A percentile compares a stretch with the other conserved stretches of the same genome.
Conservation (phyloP, 129 eudicot genomes). For the Flaveria ramosissima region DNA sequence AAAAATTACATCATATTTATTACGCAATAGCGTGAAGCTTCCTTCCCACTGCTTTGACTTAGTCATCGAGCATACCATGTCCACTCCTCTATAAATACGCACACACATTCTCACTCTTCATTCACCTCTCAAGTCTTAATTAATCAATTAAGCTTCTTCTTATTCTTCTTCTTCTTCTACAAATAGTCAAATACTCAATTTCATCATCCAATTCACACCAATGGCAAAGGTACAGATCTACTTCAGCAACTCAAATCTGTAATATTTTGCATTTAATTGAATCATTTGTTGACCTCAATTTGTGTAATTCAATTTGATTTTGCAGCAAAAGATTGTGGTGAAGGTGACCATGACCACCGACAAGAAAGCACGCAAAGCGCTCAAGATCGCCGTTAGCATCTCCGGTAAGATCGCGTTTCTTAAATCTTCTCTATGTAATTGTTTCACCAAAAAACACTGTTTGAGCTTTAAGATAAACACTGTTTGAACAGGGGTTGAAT, state of each 20-base stretch:
- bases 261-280: not conserved
- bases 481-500: constrained; percentile 26
- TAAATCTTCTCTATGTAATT: too few relatives aligned
- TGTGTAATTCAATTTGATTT: not conserved
- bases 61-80: not conserved
- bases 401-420: constrained; percentile 6
- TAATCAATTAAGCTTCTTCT: too few relatives aligned
- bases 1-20: too few relatives aligned
- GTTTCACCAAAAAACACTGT: too few relatives aligned
- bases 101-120: not conserved
- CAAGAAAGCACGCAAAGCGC: constrained; percentile 32
- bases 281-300: not conserved
- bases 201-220: not conserved
- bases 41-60: not conserved
- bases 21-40: not conserved
- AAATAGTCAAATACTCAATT: not conserved
- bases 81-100: not conserved
- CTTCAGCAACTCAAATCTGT: not conserved
- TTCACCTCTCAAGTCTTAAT: not conserved
- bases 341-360: constrained; percentile 19
- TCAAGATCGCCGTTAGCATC: constrained; percentile 32
- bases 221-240: constrained; percentile 23
- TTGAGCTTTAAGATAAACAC: too few relatives aligned
- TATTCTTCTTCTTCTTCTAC: not conserved
- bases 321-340: constrained; percentile 43